A percentile compares a stretch with the other conserved stretches of the same genome.
Conservation (phyloP, 148 eudicot species). For the Spergularia marina region DNA sequence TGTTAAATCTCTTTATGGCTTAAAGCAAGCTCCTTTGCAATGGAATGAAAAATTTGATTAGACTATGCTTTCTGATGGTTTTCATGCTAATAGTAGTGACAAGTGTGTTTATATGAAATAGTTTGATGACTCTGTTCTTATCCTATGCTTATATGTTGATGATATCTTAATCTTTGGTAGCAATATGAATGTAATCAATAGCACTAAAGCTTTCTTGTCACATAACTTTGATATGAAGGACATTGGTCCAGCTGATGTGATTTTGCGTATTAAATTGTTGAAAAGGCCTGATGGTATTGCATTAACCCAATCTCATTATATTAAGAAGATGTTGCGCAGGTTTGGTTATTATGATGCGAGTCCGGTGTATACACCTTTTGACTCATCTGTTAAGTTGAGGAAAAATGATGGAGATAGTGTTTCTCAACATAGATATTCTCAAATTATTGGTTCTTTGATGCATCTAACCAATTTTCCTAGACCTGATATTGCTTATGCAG, state of each 20-base stretch:
- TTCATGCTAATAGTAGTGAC: no score
- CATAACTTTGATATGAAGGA: not conserved
- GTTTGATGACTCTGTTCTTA: not conserved
- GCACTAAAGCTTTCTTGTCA: not conserved
- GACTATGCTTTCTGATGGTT: no score
- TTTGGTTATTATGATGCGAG: no score
- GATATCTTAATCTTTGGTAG: no score
- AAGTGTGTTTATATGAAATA: no score
- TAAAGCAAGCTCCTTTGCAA: no score
- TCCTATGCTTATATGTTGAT: not conserved
- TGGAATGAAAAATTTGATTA: no score
- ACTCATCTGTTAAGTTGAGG: no score
- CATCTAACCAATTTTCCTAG: not conserved
- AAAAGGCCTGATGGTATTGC: not conserved
- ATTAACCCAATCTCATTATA: slow-evolving; percentile 8
- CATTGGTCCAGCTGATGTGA: slow-evolving; percentile 2
- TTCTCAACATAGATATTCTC: not conserved
- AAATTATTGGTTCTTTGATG: slow-evolving; percentile 5
- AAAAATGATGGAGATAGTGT: not conserved
- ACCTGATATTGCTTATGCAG: not conserved
- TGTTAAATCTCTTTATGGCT: no score
- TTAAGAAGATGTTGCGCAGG: no score
- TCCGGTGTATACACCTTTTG: no score
- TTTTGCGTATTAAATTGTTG: not conserved
- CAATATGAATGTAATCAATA: no score